Evolutionary conservation across 2,329 filamentous ascomycete species (phyloP), one percentile per base, ranked within the genome.

Genomic region (Aphanoascus verrucosus): DNA sequence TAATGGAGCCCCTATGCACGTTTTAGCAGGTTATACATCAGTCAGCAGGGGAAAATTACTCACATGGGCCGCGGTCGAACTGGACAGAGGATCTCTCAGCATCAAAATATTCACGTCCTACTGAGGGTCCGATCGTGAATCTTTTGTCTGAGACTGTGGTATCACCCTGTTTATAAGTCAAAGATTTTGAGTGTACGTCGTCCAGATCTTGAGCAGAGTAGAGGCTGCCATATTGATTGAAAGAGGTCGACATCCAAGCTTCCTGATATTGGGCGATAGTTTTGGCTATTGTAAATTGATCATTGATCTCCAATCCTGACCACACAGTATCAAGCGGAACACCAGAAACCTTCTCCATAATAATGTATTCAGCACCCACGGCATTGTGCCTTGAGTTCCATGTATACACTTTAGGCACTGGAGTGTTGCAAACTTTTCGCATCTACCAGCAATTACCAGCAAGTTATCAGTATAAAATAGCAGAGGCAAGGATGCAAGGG

Each of bases 121-220:
- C 65, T 17, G 65, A 64, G 3, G 67, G 70, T 8, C 71, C 72
- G 44, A 74, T 56, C 17, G 63, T 61, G 56, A 70, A 73, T 15
- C 54, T 55, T 41, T 55, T 28, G 41, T 67, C 54, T 43, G 31
- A 57, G 1, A 50, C 35, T 20, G 57, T 42, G 40, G 17, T 17
- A 9, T 17, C 40, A 15, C 40, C 40, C 15, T 32, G n/a, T 32
- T 45, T 59, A 49, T 61, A 55, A 31, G 19, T 31, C 34, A 41
- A 17, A 17, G 12, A 17, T 34, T 23, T 12, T 5, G 12, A 8
- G 19, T 5, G 20, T 28, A 46, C 3, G 19, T 19, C 47, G 12
- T 40, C 47, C 12, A 55, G n/a, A 12, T 55, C 47, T 14, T 52
- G n/a, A 6, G 17, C 11, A 48, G 46, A 63, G 63, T 70, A 65